A percentile compares a stretch with the other conserved stretches of the same genome.
These are phyloP conservation scores for Apiotrichum mycotoxinovorans DNA, from an alignment of 1,284 basidiomycete species.

Conservation along the genomic window DNA sequence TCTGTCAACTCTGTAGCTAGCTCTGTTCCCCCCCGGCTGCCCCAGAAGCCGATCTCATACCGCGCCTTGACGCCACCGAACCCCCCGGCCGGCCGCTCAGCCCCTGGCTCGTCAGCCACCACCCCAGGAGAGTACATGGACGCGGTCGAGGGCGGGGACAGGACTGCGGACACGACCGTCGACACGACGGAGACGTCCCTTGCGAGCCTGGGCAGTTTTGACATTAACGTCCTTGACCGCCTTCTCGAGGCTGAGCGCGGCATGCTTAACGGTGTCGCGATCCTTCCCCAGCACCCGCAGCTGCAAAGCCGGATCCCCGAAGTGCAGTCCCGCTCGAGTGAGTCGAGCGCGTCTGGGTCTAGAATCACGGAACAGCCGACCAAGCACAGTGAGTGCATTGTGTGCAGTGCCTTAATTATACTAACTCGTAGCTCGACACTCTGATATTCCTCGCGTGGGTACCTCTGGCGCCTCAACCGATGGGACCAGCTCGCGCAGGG, in stretches of 20 bases:
- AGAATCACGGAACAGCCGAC: neutral
- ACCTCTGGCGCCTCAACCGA: no score
- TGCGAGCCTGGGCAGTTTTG: neutral
- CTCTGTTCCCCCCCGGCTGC: neutral
- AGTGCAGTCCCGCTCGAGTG: no score
- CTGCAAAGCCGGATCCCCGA: neutral
- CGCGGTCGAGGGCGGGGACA: no score
- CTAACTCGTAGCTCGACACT: neutral
- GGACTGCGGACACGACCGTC: neutral
- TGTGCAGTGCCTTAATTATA: neutral
- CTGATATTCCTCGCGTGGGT: no score
- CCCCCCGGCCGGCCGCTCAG: no score
- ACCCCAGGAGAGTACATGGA: no score
- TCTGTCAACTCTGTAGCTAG: no score
- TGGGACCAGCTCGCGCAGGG: no score
- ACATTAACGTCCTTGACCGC: neutral
- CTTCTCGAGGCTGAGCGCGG: neutral
- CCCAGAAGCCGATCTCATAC: no score
- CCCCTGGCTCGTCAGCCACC: no score
- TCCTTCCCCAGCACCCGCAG: neutral
- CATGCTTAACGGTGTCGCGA: neutral
- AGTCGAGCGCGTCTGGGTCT: no score
- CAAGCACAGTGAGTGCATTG: slow-evolving; percentile 1
- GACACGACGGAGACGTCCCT: neutral
- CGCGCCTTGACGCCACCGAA: no score